These are phyloP conservation scores for Saturnispora silvae DNA, from an alignment of 805 yeast species.

Conservation along the genomic window DNA sequence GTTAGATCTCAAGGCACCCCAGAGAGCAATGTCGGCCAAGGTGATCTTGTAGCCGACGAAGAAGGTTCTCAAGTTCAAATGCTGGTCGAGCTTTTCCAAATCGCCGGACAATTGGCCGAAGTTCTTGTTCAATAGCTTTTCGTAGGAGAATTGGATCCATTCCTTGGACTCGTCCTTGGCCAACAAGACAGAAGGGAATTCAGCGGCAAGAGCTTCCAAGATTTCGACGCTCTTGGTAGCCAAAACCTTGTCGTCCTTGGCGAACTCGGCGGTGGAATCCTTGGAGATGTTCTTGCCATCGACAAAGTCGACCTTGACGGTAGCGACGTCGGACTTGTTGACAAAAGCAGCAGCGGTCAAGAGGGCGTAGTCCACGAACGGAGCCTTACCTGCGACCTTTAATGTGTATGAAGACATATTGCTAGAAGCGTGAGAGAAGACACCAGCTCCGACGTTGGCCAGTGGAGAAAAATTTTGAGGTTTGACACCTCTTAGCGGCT, in stretches of 20 bases:
- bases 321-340: conserved; percentile 39
- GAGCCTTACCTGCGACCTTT: conserved; percentile 78
- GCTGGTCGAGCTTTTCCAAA: conserved; percentile 72
- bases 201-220: conserved; percentile 39
- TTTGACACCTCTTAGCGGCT: conserved; percentile 1
- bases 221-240: conserved; percentile 33
- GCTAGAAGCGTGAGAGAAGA: neutral
- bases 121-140: conserved; percentile 68
- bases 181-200: conserved; percentile 37
- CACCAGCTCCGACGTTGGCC: neutral
- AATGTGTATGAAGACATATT: conserved; percentile 31
- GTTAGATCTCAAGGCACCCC: conserved; percentile 93
- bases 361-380: conserved; percentile 67
- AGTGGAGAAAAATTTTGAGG: neutral
- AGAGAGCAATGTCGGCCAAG: conserved; percentile 73
- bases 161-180: conserved; percentile 33
- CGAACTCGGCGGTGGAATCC: conserved; percentile 33
- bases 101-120: conserved; percentile 74
- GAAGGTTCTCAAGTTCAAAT: conserved; percentile 77
- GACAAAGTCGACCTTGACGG: conserved; percentile 51
- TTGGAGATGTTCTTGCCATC: conserved; percentile 60
- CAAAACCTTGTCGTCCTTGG: conserved; percentile 33
- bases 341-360: conserved; percentile 70
- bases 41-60: conserved; percentile 57
- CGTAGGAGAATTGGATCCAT: conserved; percentile 61